These are phyloP conservation scores for Athelia sp. DNA, from an alignment of 1,284 basidiomycete species.

Conservation along the genomic window DNA sequence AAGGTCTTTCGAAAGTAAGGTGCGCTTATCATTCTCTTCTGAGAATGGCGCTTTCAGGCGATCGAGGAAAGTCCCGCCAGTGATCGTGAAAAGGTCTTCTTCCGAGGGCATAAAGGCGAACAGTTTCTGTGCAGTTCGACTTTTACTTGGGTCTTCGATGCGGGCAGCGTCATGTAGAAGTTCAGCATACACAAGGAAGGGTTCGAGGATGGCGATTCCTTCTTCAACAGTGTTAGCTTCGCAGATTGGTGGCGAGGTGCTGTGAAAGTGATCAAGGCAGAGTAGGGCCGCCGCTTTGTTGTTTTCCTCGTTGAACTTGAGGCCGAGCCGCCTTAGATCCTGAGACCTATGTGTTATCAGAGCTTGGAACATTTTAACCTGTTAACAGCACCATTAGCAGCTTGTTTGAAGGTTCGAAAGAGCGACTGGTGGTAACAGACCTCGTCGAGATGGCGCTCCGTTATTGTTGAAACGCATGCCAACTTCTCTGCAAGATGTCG, in stretches of 20 bases:
- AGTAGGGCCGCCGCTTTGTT: conserved; percentile 32
- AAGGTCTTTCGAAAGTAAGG: conserved; percentile 13
- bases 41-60: background rate
- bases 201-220: conserved; percentile 23
- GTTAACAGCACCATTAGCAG: too few relatives aligned
- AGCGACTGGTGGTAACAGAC: too few relatives aligned
- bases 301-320: conserved; percentile 16
- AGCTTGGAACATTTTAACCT: conserved; percentile 29
- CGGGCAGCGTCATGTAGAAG: conserved; percentile 26
- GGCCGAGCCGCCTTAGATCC: conserved; percentile 22
- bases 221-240: conserved; percentile 17
- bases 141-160: conserved; percentile 20
- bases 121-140: conserved; percentile 23
- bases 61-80: conserved; percentile 21
- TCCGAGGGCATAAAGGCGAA: conserved; percentile 32
- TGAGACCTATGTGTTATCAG: conserved; percentile 21
- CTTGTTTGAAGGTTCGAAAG: too few relatives aligned
- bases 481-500: too few relatives aligned
- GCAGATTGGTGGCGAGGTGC: conserved; percentile 13
- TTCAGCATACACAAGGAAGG: conserved; percentile 31
- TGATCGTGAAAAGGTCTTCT: conserved; percentile 21
- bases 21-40: conserved; percentile 7
- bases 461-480: too few relatives aligned
- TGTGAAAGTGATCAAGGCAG: conserved; percentile 38
- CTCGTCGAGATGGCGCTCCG: conserved; percentile 19